Percentiles rank a stretch among this genome's conserved stretches.
Conservation (phyloP, 2,329 filamentous ascomycete genomes). For the Colletotrichum karsti region DNA sequence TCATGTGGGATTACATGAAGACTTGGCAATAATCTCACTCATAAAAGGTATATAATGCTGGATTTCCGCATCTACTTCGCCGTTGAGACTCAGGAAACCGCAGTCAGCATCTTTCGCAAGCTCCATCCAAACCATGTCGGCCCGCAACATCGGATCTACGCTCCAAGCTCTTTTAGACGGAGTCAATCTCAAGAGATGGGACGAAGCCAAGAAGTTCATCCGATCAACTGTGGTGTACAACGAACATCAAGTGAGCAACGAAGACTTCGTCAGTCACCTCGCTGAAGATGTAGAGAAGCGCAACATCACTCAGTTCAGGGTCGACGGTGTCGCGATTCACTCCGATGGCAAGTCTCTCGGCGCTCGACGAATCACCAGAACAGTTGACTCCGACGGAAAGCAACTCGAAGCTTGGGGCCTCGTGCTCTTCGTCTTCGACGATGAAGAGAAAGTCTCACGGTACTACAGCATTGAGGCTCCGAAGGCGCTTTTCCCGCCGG, state of each 20-base stretch:
- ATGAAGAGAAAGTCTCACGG: not conserved
- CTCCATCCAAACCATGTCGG: not conserved
- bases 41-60: too few species aligned
- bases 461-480: constrained; percentile 1
- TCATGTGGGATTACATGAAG: too few species aligned
- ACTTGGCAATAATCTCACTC: too few species aligned
- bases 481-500: not conserved
- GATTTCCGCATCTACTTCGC: too few species aligned
- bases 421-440: constrained; percentile 5
- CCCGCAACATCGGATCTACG: not conserved
- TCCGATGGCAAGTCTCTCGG: not conserved
- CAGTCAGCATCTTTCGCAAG: too few species aligned
- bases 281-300: not conserved
- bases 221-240: not conserved
- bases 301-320: not conserved
- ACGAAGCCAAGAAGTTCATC: not conserved
- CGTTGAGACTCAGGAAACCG: too few species aligned
- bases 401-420: not conserved
- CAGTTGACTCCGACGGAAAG: not conserved
- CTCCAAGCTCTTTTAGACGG: not conserved
- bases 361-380: not conserved
- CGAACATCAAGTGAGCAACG: not conserved
- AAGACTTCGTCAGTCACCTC: not conserved
- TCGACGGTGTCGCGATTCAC: not conserved
- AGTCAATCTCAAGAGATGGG: constrained; percentile 7